phyloP scores from a whole-genome alignment of 768 basidiomycete species.

The Lactarius quietus region DNA sequence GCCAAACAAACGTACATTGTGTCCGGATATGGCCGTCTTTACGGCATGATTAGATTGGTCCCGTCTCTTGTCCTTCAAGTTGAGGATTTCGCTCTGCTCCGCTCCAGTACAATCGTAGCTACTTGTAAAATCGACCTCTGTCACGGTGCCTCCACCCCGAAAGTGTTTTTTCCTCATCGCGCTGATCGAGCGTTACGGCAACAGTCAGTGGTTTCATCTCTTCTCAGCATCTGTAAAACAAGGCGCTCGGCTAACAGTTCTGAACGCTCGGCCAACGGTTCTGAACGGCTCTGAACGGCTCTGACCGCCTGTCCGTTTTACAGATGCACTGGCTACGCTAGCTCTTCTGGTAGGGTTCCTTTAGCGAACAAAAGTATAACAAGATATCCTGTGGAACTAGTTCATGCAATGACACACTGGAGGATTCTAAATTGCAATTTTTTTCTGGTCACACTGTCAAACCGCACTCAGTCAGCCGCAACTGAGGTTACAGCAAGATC shows the following conservation, averaged over 20 bases:
- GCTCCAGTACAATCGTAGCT: too few relatives aligned
- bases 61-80: too few relatives aligned
- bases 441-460: background rate
- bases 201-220: background rate
- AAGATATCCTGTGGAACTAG: background rate
- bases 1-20: background rate
- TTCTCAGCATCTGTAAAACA: too few relatives aligned
- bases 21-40: background rate
- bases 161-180: too few relatives aligned
- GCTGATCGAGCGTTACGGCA: background rate
- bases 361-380: background rate
- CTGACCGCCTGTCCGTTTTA: too few relatives aligned
- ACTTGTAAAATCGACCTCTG: background rate
- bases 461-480: background rate
- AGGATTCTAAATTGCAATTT: background rate
- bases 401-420: background rate
- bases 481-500: background rate
- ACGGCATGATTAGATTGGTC: background rate
- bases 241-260: too few relatives aligned
- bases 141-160: too few relatives aligned
- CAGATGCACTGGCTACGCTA: background rate
- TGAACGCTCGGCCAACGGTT: too few relatives aligned
- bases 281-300: too few relatives aligned
- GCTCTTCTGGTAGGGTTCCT: background rate
- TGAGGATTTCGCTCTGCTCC: too few relatives aligned